Evolutionary conservation across 2,329 filamentous ascomycete genomes (phyloP).

Genomic region (Colletotrichum brevisporum): DNA sequence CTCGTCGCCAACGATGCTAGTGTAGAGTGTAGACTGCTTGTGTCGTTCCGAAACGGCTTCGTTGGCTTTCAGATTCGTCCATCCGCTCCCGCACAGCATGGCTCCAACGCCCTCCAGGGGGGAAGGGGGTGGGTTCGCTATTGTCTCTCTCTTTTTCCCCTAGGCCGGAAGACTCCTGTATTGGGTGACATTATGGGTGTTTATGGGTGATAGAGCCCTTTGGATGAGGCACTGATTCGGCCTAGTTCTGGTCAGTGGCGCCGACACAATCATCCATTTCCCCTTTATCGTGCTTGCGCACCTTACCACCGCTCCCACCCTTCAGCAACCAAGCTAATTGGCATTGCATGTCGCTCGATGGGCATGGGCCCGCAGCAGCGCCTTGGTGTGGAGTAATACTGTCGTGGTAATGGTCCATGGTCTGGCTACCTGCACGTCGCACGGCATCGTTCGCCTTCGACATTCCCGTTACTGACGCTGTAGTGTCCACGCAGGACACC

Average conservation of each 20-base stretch:
- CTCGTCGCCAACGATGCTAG: conserved; percentile 12
- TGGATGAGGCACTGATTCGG: conserved; percentile 17
- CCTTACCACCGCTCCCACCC: conserved; percentile 11
- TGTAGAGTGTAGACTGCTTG: not conserved
- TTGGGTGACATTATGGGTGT: conserved; percentile 31
- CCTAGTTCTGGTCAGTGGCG: conserved; percentile 26
- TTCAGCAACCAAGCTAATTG: not conserved
- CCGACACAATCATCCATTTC: conserved; percentile 18
- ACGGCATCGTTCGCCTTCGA: conserved; percentile 24
- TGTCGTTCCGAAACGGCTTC: conserved; percentile 1
- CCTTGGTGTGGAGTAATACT: conserved; percentile 14
- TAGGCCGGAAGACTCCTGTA: conserved; percentile 7
- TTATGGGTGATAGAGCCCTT: conserved; percentile 22
- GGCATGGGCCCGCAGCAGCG: conserved; percentile 4
- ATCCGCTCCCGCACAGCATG: conserved; percentile 5
- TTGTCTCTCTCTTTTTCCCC: conserved; percentile 13
- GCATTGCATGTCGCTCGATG: not conserved
- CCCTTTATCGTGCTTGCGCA: conserved; percentile 21
- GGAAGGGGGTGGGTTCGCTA: conserved; percentile 7
- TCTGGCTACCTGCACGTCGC: conserved; percentile 19
- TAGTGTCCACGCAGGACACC: conserved; percentile 8
- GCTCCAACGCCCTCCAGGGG: not conserved
- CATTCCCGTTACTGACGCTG: conserved; percentile 22
- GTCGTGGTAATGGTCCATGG: not conserved
- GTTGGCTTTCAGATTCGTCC: not conserved